Evolutionary conservation across 2,329 filamentous ascomycete species (phyloP).

Genomic region (Gaeumannomyces sp.): DNA sequence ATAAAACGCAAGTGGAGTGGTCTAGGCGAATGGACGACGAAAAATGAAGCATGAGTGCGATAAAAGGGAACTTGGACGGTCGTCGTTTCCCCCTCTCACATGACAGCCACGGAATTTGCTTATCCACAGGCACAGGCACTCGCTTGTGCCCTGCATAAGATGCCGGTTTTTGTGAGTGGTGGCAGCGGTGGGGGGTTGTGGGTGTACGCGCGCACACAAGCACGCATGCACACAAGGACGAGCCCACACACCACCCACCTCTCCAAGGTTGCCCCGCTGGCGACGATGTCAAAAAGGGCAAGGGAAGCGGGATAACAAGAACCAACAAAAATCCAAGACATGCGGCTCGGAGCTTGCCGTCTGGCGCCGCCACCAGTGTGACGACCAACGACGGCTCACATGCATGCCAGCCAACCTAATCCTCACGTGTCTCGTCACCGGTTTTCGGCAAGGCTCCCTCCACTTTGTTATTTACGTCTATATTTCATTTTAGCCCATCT

Average conservation of each 20-base stretch:
- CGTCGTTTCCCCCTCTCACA: background rate
- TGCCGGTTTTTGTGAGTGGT: too few species aligned
- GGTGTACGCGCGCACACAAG: background rate
- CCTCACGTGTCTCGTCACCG: background rate
- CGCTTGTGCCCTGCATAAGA: background rate
- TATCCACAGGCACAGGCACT: background rate
- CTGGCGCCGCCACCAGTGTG: background rate
- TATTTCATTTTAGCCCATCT: background rate
- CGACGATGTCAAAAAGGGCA: background rate
- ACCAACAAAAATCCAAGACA: background rate
- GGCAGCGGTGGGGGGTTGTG: background rate
- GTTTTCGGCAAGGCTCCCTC: background rate
- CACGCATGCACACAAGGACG: background rate
- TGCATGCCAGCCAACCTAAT: background rate
- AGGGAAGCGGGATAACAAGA: background rate
- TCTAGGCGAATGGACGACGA: background rate
- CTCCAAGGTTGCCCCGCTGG: background rate
- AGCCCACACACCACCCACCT: background rate
- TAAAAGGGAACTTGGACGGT: background rate
- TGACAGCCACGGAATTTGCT: background rate
- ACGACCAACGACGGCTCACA: background rate
- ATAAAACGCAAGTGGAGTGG: too few species aligned
- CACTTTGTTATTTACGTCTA: background rate
- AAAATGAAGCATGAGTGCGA: background rate
- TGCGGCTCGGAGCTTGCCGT: background rate